Base-by-base conservation (phyloP, 352 stramenopile genomes). In the Globisporangium middletonii region DNA sequence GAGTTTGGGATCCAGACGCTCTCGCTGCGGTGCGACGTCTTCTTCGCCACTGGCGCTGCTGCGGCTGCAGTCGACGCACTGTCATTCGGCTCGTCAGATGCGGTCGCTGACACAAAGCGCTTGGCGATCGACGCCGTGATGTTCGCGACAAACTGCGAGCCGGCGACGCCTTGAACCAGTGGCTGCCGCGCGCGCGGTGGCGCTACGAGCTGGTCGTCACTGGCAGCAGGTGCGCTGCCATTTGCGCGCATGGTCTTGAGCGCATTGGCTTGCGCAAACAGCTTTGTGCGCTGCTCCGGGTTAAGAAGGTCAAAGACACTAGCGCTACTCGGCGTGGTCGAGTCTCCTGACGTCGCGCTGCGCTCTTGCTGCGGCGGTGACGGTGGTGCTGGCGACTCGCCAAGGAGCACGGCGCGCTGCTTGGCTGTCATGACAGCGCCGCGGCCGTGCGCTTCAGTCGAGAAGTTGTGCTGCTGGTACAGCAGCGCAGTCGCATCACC, bases 121-220 rank as follows among this genome's bases (percentile, higher is more conserved):
- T 91, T 93, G 4, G 83, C 73, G 60, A 95, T 92, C 11, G 82
- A 89, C 1, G 83, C 83, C 49, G 83, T 75, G 43, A 94, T 91
- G 43, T 76, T 89, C 23, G 81, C 81, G 47, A 78, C 77, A 60
- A 94, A 82, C 33, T 86, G 69, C 9, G 76, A 70, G 11, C 70
- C 71, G 26, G 45, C 45, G 19, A 56, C 69, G 16, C 63, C 62
- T 19, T 59, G 43, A 4, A 74, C 59, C 26, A 89, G 61, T 15
- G 73, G 67, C n/a, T 86, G 68, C 5, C 77, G 65, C 11, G 64
- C 57, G 23, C 11, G 26, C 7, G 35, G 8, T 2, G 33, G 18
- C 15, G 48, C 45, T 3, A 33, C 28, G 1, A 26, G 50, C 63
- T 48, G 6, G 1, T 38, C 7, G 33, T 38, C 33, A 38, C 33